Evolutionary conservation across 1,284 basidiomycete species (phyloP).

Genomic region (Xerocomus nothofagi): DNA sequence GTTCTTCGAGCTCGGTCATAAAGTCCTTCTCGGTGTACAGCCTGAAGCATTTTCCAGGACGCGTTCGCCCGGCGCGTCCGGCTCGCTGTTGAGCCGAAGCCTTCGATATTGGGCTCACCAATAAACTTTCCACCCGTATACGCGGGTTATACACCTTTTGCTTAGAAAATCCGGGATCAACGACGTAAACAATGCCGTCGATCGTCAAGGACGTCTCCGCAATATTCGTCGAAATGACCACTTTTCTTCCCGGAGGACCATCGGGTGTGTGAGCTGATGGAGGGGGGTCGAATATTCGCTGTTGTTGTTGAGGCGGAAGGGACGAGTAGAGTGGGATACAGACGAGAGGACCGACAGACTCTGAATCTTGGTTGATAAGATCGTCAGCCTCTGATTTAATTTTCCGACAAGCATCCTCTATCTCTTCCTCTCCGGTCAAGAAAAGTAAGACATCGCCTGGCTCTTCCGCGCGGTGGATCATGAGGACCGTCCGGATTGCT

Average conservation of each 20-base stretch:
- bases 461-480: conserved; percentile 97
- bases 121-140: conserved; percentile 91
- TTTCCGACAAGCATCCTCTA: conserved; percentile 94
- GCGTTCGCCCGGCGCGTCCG: conserved; percentile 93
- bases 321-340: conserved; percentile 95
- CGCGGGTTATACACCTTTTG: conserved; percentile 98
- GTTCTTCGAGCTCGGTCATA: conserved; percentile 92
- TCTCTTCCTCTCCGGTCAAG: conserved; percentile 98
- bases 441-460: conserved; percentile 93
- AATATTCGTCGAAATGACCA: conserved; percentile 96
- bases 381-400: conserved; percentile 90
- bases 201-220: conserved; percentile 98
- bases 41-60: conserved; percentile 97
- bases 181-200: conserved; percentile 98
- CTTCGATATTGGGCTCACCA: conserved; percentile 96
- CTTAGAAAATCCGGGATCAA: conserved; percentile 97
- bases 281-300: conserved; percentile 91
- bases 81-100: conserved; percentile 96
- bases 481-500: conserved; percentile 93
- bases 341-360: conserved; percentile 80
- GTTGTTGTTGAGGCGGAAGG: conserved; percentile 90
- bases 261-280: conserved; percentile 62
- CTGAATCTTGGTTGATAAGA: conserved; percentile 65
- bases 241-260: conserved; percentile 88
- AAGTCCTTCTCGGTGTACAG: conserved; percentile 98